Evolutionary conservation across 176 grass and related monocot genomes (phyloP).

Genomic region (Avena insularis): DNA sequence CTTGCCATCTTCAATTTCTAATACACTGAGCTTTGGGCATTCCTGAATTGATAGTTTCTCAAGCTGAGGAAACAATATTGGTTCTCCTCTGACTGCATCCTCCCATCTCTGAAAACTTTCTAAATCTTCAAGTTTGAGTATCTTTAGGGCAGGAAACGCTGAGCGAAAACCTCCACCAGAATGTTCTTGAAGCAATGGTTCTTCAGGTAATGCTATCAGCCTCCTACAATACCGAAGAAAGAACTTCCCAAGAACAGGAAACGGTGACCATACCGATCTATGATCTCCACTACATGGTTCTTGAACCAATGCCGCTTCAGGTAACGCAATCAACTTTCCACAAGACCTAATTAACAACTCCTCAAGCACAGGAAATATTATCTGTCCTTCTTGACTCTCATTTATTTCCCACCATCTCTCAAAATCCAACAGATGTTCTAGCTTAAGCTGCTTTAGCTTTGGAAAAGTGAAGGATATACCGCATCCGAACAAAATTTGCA

Average conservation of each 20-base stretch:
- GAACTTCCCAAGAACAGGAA: background rate
- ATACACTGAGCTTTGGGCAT: too few species aligned
- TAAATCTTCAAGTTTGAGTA: too few species aligned
- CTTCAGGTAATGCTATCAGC: too few species aligned
- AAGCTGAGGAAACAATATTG: too few species aligned
- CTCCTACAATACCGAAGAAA: background rate
- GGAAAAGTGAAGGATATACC: background rate
- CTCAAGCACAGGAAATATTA: background rate
- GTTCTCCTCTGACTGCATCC: too few species aligned
- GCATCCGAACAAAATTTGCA: background rate
- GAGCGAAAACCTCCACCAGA: too few species aligned
- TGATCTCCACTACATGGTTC: background rate
- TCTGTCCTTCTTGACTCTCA: background rate
- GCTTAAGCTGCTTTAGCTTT: background rate
- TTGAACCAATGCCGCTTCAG: background rate
- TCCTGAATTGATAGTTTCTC: too few species aligned
- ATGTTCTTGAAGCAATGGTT: too few species aligned
- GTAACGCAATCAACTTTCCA: background rate
- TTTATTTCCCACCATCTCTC: background rate
- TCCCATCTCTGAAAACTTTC: too few species aligned
- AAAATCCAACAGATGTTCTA: fast-evolving
- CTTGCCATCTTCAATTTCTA: too few species aligned
- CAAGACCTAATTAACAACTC: fast-evolving
- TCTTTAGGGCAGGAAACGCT: too few species aligned
- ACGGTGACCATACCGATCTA: background rate